Conservation (phyloP, 768 basidiomycete genomes). For the Neoboletus magnificus region DNA sequence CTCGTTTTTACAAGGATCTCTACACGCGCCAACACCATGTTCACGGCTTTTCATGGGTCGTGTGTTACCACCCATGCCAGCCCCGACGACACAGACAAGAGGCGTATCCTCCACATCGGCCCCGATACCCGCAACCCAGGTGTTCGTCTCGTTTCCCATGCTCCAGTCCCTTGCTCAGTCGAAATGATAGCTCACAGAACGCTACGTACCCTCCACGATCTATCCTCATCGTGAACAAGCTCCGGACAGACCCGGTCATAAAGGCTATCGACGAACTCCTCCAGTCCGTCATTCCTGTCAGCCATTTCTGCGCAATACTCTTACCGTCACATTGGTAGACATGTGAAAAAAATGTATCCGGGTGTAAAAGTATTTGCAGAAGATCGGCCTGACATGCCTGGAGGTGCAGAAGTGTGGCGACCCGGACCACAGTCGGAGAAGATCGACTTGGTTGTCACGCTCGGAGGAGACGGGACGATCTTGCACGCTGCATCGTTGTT, state of each 20-base stretch:
- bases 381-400: conserved; percentile 61
- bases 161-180: conserved; percentile 23
- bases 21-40: background rate
- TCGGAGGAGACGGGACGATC: conserved; percentile 95
- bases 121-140: conserved; percentile 7
- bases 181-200: conserved; percentile 23
- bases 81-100: conserved; percentile 6
- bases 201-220: conserved; percentile 47
- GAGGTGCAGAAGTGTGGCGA: conserved; percentile 62
- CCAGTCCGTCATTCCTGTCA: conserved; percentile 41
- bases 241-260: conserved; percentile 73
- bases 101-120: conserved; percentile 12
- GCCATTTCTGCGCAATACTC: background rate
- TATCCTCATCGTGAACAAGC: conserved; percentile 77
- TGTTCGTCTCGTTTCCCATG: conserved; percentile 17
- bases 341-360: conserved; percentile 55
- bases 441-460: conserved; percentile 84
- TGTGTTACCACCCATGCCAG: background rate
- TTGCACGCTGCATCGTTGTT: conserved; percentile 91
- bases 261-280: conserved; percentile 74
- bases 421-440: conserved; percentile 50
- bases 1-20: conserved; percentile 17
- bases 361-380: conserved; percentile 65
- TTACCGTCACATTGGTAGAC: conserved; percentile 36
- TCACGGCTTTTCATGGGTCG: conserved; percentile 1